Evolutionary conservation across 2,329 filamentous ascomycete genomes (phyloP).

Genomic region (Zasmidium angulare): DNA sequence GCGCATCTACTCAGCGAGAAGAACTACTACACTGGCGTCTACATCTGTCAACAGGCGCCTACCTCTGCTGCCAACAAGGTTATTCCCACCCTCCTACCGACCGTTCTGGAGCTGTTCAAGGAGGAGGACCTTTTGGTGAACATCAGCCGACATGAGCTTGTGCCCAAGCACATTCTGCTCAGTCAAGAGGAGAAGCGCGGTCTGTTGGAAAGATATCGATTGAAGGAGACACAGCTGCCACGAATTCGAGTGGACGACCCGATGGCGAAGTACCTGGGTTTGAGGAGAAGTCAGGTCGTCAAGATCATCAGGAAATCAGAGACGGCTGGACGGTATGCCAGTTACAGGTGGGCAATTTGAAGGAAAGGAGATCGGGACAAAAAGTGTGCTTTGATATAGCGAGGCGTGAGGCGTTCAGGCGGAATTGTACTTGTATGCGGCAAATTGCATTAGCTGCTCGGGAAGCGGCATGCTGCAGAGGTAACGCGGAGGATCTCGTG

Average conservation of each 20-base stretch:
- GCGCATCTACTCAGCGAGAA: slow-evolving; percentile 76
- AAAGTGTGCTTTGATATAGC: slow-evolving; percentile 17
- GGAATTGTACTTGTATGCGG: slow-evolving; percentile 9
- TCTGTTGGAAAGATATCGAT: slow-evolving; percentile 81
- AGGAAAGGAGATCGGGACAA: neutral
- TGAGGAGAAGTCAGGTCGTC: slow-evolving; percentile 90
- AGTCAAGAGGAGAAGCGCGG: slow-evolving; percentile 86
- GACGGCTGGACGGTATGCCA: slow-evolving; percentile 93
- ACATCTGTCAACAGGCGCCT: slow-evolving; percentile 79
- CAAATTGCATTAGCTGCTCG: too few relatives aligned
- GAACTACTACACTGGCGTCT: slow-evolving; percentile 85
- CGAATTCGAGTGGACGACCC: slow-evolving; percentile 89
- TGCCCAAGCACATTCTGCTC: slow-evolving; percentile 88
- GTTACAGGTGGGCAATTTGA: slow-evolving; percentile 71
- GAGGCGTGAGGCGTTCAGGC: slow-evolving; percentile 14
- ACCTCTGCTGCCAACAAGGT: slow-evolving; percentile 86
- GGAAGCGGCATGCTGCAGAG: too few relatives aligned
- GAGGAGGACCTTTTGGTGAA: slow-evolving; percentile 96
- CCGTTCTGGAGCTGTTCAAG: slow-evolving; percentile 89
- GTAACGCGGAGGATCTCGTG: too few relatives aligned
- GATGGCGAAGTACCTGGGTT: slow-evolving; percentile 84
- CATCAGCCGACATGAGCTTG: slow-evolving; percentile 95
- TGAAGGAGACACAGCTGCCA: slow-evolving; percentile 97
- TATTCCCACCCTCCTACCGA: slow-evolving; percentile 73
- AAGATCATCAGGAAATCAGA: slow-evolving; percentile 97